These are phyloP conservation scores for Chalaropsis thielavioides DNA, from an alignment of 2,329 filamentous ascomycete genomes.

Conservation along the genomic window DNA sequence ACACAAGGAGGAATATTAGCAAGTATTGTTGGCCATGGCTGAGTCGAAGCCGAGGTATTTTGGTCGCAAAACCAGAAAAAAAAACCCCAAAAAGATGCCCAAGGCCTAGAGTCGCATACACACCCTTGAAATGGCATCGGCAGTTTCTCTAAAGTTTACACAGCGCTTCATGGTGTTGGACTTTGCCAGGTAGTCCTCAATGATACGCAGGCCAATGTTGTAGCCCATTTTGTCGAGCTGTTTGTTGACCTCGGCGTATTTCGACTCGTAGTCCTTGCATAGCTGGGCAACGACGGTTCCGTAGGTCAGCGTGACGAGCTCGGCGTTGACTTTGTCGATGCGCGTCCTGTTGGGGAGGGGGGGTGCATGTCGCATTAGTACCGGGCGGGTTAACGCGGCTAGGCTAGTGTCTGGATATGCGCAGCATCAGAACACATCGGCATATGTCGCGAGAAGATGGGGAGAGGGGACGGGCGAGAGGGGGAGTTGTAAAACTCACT, in stretches of 20 bases:
- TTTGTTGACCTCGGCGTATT: conserved; percentile 92
- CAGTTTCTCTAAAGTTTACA: conserved; percentile 85
- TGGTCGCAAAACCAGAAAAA: no score
- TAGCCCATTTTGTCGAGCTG: conserved; percentile 99
- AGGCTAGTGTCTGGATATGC: background rate
- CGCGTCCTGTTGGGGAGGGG: conserved; percentile 50
- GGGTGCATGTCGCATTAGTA: conserved; percentile 1
- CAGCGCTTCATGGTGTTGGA: conserved; percentile 80
- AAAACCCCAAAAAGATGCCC: background rate
- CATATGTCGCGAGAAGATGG: background rate
- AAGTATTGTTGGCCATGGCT: background rate
- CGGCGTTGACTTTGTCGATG: conserved; percentile 95
- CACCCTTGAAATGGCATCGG: conserved; percentile 91
- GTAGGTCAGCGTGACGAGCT: conserved; percentile 93
- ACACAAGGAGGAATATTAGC: background rate
- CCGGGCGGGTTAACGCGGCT: background rate
- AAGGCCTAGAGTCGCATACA: conserved; percentile 12
- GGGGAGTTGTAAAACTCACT: conserved; percentile 48
- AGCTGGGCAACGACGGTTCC: conserved; percentile 93
- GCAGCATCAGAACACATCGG: background rate
- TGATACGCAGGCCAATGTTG: conserved; percentile 88
- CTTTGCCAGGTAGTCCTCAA: conserved; percentile 96
- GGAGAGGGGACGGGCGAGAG: background rate
- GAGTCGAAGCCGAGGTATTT: background rate
- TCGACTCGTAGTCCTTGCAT: conserved; percentile 88